Percentiles rank a stretch among this genome's conserved stretches.
These are phyloP conservation scores for Terfezia boudieri DNA, from an alignment of 495 filamentous ascomycete species.

Conservation along the genomic window DNA sequence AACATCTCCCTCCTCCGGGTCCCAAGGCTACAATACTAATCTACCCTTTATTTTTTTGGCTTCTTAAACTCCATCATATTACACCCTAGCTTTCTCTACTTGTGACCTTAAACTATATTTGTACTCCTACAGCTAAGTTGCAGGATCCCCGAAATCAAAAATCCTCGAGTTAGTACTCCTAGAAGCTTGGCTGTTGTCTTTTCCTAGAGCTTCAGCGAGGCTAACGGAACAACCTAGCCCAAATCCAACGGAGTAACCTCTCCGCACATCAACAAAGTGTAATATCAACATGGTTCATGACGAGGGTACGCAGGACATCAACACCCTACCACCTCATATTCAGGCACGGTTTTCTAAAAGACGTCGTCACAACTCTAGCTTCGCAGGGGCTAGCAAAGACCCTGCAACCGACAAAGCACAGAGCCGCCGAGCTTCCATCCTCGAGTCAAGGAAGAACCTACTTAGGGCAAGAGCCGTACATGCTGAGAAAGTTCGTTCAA, in stretches of 20 bases:
- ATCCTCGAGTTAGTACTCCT: too few species aligned
- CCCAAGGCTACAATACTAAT: too few species aligned
- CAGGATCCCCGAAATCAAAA: too few species aligned
- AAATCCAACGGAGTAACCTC: neutral
- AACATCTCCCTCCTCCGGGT: too few species aligned
- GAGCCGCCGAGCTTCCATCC: slow-evolving; percentile 25
- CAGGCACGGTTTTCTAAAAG: neutral
- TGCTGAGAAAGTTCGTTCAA: slow-evolving; percentile 74
- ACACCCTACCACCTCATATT: neutral
- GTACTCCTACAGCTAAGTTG: too few species aligned
- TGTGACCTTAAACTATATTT: too few species aligned
- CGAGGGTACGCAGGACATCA: neutral
- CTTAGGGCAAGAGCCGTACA: slow-evolving; percentile 84
- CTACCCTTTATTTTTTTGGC: too few species aligned
- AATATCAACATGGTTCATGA: neutral
- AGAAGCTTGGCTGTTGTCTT: too few species aligned
- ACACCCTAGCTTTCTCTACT: too few species aligned
- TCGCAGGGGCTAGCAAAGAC: neutral
- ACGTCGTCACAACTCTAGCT: neutral
- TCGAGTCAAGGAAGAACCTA: slow-evolving; percentile 80
- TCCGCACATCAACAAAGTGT: neutral
- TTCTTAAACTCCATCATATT: too few species aligned
- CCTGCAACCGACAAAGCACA: neutral
- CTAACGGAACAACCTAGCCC: too few species aligned
- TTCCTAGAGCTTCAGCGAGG: too few species aligned